Evolutionary conservation across 805 yeast species (phyloP).

Genomic region (Komagataella pseudopastoris): DNA sequence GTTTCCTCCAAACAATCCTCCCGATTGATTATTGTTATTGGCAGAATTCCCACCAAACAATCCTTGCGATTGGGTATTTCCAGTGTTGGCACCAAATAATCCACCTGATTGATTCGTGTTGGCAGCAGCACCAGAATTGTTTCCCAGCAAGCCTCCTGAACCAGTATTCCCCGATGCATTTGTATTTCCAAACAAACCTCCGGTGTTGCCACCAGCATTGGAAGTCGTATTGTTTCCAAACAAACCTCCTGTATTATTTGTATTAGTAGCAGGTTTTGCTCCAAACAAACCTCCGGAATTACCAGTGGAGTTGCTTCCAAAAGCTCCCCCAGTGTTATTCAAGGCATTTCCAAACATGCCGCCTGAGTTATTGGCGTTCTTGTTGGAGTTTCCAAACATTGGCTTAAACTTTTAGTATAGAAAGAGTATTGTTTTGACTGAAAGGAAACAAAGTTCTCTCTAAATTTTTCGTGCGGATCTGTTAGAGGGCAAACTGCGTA

Average conservation of each 20-base stretch:
- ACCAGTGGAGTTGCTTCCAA: constrained; percentile 2
- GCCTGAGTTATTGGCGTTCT: constrained; percentile 11
- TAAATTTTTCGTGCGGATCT: not conserved
- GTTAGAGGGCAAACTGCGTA: constrained; percentile 14
- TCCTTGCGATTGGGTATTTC: not conserved
- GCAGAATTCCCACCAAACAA: not conserved
- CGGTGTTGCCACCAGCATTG: constrained; percentile 3
- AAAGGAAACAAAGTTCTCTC: not conserved
- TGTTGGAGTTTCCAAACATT: constrained; percentile 18
- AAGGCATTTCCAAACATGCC: constrained; percentile 20
- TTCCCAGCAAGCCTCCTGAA: not conserved
- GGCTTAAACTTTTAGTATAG: not conserved
- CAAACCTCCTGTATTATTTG: constrained; percentile 7
- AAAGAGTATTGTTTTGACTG: not conserved
- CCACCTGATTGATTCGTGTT: not conserved
- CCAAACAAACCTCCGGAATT: constrained; percentile 9
- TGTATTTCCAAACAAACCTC: constrained; percentile 10
- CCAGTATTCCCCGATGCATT: not conserved
- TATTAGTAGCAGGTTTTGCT: constrained; percentile 1
- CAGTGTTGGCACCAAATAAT: not conserved
- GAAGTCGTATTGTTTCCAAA: constrained; percentile 7
- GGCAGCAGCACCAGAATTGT: not conserved
- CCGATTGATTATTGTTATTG: not conserved
- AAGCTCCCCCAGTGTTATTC: constrained; percentile 5
- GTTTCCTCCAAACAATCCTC: not conserved